phyloP scores from a whole-genome alignment of 2,329 filamentous ascomycete genomes.

The Fusarium kyushuense region DNA sequence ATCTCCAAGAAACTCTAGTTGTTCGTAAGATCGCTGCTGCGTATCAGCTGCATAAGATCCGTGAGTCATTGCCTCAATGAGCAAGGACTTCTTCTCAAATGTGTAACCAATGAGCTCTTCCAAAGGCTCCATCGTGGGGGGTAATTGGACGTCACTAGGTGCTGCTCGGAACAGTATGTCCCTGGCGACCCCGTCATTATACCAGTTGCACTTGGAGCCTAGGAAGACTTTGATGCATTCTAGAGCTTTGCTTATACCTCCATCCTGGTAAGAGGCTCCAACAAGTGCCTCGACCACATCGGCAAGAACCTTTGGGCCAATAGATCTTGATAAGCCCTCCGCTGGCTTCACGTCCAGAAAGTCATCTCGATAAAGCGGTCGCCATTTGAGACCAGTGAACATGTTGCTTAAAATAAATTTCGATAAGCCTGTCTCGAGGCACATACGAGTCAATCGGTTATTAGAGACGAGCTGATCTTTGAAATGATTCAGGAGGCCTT shows the following conservation, averaged over 20 bases:
- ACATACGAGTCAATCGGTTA: constrained; percentile 73
- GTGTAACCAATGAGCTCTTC: constrained; percentile 77
- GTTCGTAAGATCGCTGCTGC: constrained; percentile 65
- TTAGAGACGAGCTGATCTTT: constrained; percentile 83
- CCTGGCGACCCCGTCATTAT: constrained; percentile 57
- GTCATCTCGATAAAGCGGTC: constrained; percentile 67
- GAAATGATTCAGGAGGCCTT: constrained; percentile 76
- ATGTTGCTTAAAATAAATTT: constrained; percentile 75
- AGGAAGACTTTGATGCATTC: constrained; percentile 76
- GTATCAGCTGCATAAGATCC: constrained; percentile 67
- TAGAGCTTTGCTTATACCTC: too few species aligned
- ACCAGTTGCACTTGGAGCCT: constrained; percentile 65
- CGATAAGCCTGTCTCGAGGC: constrained; percentile 73
- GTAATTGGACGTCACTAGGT: constrained; percentile 52
- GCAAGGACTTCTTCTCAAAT: constrained; percentile 75
- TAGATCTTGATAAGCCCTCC: not conserved
- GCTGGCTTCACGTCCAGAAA: constrained; percentile 42
- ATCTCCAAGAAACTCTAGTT: constrained; percentile 90
- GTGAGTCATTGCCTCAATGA: constrained; percentile 86
- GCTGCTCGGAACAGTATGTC: constrained; percentile 59
- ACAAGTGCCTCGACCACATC: too few species aligned
- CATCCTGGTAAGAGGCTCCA: too few species aligned
- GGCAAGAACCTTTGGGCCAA: too few species aligned
- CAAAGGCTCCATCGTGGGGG: constrained; percentile 61
- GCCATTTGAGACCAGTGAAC: constrained; percentile 81